phyloP scores from a whole-genome alignment of 2,329 filamentous ascomycete genomes.

The Trichoderma gracile region DNA sequence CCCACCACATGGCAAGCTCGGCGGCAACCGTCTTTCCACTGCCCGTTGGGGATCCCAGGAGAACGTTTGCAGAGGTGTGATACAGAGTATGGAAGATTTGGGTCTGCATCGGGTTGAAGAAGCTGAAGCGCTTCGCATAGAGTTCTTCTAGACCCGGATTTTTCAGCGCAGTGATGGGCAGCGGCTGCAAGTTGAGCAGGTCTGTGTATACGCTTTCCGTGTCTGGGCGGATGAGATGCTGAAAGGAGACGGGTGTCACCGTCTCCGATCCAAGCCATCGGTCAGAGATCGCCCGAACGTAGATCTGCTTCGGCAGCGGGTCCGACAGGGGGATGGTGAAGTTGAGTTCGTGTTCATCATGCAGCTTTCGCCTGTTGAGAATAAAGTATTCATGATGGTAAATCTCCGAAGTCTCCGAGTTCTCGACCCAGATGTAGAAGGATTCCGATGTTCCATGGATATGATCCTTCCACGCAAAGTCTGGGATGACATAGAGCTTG shows the following conservation, averaged over 20 bases:
- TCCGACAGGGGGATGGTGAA: conserved; percentile 96
- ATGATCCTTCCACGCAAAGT: conserved; percentile 93
- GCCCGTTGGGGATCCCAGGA: conserved; percentile 92
- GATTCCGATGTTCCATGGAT: conserved; percentile 93
- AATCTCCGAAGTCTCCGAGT: conserved; percentile 95
- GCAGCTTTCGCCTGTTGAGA: conserved; percentile 80
- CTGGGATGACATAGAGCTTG: conserved; percentile 78
- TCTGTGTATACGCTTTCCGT: conserved; percentile 98
- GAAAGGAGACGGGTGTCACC: conserved; percentile 91
- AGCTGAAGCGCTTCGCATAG: conserved; percentile 86
- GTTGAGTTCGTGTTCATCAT: conserved; percentile 96
- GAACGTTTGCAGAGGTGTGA: conserved; percentile 85
- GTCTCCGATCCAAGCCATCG: conserved; percentile 96
- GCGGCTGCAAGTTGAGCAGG: conserved; percentile 83
- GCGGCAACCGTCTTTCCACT: conserved; percentile 97
- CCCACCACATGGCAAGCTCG: conserved; percentile 99
- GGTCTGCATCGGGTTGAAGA: conserved; percentile 99
- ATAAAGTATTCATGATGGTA: conserved; percentile 99
- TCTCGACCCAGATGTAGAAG: conserved; percentile 99
- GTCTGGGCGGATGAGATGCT: conserved; percentile 94
- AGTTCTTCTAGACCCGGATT: conserved; percentile 85
- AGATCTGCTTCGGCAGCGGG: conserved; percentile 91
- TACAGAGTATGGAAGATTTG: conserved; percentile 98
- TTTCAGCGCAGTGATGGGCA: conserved; percentile 83
- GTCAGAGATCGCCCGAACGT: conserved; percentile 91